A percentile compares a stretch with the other conserved stretches of the same genome.
These are phyloP conservation scores for Jatropha multifida DNA, from an alignment of 441 rosid species.

Conservation along the genomic window DNA sequence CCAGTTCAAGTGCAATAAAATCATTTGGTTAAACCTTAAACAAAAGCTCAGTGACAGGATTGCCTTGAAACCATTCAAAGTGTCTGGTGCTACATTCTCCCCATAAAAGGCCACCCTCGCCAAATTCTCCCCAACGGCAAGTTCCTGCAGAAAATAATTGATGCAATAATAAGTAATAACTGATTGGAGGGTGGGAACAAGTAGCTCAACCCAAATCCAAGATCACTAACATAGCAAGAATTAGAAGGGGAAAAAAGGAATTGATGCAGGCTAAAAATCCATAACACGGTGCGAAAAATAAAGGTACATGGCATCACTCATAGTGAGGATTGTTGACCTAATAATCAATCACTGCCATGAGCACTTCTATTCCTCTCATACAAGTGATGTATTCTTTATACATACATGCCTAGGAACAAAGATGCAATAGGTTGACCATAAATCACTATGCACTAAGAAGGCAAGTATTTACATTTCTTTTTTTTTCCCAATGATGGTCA, in stretches of 20 bases:
- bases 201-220: background rate
- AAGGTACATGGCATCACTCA: background rate
- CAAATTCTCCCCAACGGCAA: constrained; percentile 94
- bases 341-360: background rate
- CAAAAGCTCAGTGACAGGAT: constrained; percentile 65
- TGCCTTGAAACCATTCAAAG: constrained; percentile 95
- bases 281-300: background rate
- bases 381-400: background rate
- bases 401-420: background rate
- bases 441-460: too few relatives aligned
- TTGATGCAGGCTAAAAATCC: background rate
- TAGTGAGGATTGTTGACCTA: background rate
- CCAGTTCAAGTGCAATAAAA: constrained; percentile 9
- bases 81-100: constrained; percentile 80
- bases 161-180: background rate
- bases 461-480: too few relatives aligned
- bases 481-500: too few relatives aligned
- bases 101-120: constrained; percentile 96
- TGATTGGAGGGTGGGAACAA: background rate
- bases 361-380: background rate
- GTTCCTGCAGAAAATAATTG: constrained; percentile 54
- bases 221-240: background rate
- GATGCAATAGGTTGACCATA: background rate
- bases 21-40: constrained; percentile 45
- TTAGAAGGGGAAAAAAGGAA: background rate